Percentiles rank a stretch among this genome's conserved stretches.
phyloP scores from a whole-genome alignment of 2,329 filamentous ascomycete genomes.

The Arthrobotrys iridis region DNA sequence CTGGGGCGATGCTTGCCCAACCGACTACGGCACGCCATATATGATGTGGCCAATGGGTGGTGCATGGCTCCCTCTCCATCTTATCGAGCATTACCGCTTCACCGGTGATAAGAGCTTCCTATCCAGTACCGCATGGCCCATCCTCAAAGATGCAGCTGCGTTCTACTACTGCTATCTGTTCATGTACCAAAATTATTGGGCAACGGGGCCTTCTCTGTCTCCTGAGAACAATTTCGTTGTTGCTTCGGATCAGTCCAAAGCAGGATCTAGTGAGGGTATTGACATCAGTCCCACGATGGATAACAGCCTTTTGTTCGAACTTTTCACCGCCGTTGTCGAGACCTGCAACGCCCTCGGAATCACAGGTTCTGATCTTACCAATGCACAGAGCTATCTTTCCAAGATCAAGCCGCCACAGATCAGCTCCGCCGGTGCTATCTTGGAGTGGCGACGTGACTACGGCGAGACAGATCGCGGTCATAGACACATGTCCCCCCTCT shows the following conservation, averaged over 20 bases:
- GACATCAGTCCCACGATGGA: constrained; percentile 65
- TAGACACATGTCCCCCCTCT: constrained; percentile 66
- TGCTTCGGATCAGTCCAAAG: constrained; percentile 53
- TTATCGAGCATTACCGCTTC: constrained; percentile 62
- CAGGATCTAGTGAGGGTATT: constrained; percentile 62
- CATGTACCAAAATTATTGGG: constrained; percentile 58
- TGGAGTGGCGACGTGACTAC: constrained; percentile 59
- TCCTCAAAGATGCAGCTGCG: constrained; percentile 60
- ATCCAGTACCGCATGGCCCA: constrained; percentile 55
- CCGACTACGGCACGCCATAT: constrained; percentile 60
- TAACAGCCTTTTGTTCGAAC: constrained; percentile 61
- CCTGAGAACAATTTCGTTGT: constrained; percentile 61
- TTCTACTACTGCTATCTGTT: constrained; percentile 63
- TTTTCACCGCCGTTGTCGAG: constrained; percentile 55
- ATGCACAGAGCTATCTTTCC: constrained; percentile 53
- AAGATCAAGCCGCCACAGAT: constrained; percentile 55
- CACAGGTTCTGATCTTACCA: constrained; percentile 14
- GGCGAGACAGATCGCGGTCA: constrained; percentile 64
- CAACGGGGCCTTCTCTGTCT: constrained; percentile 61
- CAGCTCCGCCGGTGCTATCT: constrained; percentile 57
- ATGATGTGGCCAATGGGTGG: constrained; percentile 62
- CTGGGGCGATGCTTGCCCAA: constrained; percentile 62
- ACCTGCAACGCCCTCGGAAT: constrained; percentile 16
- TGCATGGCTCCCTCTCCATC: constrained; percentile 62
- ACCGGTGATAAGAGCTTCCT: constrained; percentile 60